phyloP scores from a whole-genome alignment of 306 rosid genomes.

The Prunus padus region DNA sequence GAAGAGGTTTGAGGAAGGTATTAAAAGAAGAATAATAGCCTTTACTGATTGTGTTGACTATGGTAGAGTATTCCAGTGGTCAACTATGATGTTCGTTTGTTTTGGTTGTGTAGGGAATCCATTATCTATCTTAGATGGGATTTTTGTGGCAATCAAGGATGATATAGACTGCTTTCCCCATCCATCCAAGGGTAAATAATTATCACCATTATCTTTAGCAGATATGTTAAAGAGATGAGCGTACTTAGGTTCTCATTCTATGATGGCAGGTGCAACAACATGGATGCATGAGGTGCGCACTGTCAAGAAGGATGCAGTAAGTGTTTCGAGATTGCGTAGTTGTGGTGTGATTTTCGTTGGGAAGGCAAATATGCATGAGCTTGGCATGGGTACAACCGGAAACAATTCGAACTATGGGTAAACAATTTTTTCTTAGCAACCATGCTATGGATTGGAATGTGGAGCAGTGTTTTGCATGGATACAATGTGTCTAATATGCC shows the following conservation, averaged over 20 bases:
- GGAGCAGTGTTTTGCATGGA: constrained; percentile 13
- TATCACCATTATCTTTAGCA: neutral
- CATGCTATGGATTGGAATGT: constrained; percentile 15
- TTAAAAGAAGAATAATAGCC: neutral
- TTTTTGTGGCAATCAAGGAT: constrained; percentile 93
- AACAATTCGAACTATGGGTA: constrained; percentile 92
- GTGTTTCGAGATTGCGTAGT: constrained; percentile 71
- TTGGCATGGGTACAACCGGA: constrained; percentile 99
- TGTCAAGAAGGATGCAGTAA: constrained; percentile 59
- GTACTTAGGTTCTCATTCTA: constrained; percentile 22
- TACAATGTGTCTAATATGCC: neutral
- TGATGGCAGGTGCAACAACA: constrained; percentile 69
- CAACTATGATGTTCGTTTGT: constrained; percentile 15
- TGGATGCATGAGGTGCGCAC: constrained; percentile 95
- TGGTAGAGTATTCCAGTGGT: constrained; percentile 12
- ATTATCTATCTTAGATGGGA: constrained; percentile 88
- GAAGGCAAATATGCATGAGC: constrained; percentile 95
- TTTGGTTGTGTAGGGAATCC: constrained; percentile 61
- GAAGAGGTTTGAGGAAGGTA: constrained; percentile 86
- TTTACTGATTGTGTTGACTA: constrained; percentile 13
- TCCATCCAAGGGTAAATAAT: constrained; percentile 71
- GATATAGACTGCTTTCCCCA: constrained; percentile 89
- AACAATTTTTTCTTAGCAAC: constrained; percentile 22
- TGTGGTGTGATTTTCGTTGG: constrained; percentile 89
- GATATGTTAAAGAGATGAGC: neutral